A percentile compares a stretch with the other conserved stretches of the same genome.
phyloP scores from a whole-genome alignment of 768 basidiomycete species.

The Tulasnella sp. region DNA sequence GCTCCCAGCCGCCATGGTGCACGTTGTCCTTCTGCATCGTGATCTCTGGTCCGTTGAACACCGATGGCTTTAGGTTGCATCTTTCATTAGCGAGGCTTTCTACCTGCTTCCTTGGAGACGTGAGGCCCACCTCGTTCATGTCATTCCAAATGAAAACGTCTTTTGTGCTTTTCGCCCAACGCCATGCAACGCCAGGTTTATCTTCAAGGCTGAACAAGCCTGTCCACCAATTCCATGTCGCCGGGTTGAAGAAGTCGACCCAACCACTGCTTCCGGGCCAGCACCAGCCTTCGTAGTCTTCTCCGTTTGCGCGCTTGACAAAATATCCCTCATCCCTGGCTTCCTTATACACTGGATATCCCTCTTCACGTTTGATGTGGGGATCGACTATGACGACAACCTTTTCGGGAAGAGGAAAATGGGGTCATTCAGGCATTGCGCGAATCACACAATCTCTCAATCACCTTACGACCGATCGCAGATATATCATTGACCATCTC shows the following conservation, averaged over 20 bases:
- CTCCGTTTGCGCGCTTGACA: constrained; percentile 67
- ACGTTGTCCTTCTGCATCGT: constrained; percentile 64
- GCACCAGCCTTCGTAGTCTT: constrained; percentile 93
- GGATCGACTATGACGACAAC: constrained; percentile 98
- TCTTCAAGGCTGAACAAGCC: constrained; percentile 58
- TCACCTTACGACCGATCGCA: constrained; percentile 71
- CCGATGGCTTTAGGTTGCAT: too few relatives aligned
- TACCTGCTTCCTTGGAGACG: neutral
- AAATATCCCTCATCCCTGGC: constrained; percentile 75
- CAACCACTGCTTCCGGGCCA: constrained; percentile 95
- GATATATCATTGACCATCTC: constrained; percentile 88
- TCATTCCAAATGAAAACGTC: constrained; percentile 96
- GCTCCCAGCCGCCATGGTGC: constrained; percentile 94
- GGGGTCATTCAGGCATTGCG: neutral
- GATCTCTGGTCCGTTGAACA: constrained; percentile 99
- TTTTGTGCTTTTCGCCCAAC: constrained; percentile 71
- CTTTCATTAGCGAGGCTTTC: too few relatives aligned
- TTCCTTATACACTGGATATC: constrained; percentile 75
- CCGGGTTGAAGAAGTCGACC: constrained; percentile 95
- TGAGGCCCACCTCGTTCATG: constrained; percentile 93
- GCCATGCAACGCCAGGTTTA: constrained; percentile 44
- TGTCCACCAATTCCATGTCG: constrained; percentile 84
- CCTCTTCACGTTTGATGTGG: constrained; percentile 72
- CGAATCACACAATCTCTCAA: constrained; percentile 10
- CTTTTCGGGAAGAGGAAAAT: constrained; percentile 33